These are phyloP conservation scores for Deakozyma indianensis DNA, from an alignment of 805 yeast genomes.

Conservation along the genomic window DNA sequence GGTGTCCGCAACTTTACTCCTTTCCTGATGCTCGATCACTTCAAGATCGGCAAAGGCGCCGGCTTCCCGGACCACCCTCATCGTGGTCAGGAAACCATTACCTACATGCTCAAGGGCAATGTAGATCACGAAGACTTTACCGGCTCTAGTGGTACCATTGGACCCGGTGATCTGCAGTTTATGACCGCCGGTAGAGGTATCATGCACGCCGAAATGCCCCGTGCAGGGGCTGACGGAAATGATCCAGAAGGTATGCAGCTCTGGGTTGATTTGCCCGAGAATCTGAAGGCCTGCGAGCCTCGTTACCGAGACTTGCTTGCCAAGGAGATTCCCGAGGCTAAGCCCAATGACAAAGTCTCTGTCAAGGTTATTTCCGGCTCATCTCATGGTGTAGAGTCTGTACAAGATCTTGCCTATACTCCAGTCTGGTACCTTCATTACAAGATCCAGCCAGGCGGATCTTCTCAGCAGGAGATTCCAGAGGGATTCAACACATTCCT, in stretches of 20 bases:
- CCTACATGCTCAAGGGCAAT: slow-evolving; percentile 47
- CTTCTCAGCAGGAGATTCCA: slow-evolving; percentile 45
- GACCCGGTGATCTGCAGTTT: slow-evolving; percentile 74
- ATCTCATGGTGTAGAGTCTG: slow-evolving; percentile 53
- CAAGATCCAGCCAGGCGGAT: slow-evolving; percentile 40
- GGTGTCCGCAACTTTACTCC: slow-evolving; percentile 66
- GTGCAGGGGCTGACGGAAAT: slow-evolving; percentile 14
- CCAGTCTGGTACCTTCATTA: slow-evolving; percentile 61
- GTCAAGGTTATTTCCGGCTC: slow-evolving; percentile 63
- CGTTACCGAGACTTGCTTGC: slow-evolving; percentile 61
- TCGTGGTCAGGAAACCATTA: slow-evolving; percentile 66
- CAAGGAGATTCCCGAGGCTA: slow-evolving; percentile 55
- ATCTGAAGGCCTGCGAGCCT: slow-evolving; percentile 49
- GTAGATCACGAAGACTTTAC: slow-evolving; percentile 77
- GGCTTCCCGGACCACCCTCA: slow-evolving; percentile 80
- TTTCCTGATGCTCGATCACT: slow-evolving; percentile 70
- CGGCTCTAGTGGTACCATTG: slow-evolving; percentile 58
- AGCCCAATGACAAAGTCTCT: slow-evolving; percentile 45
- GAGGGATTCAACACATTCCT: slow-evolving; percentile 54
- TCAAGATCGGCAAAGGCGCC: slow-evolving; percentile 38
- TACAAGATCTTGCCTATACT: slow-evolving; percentile 62
- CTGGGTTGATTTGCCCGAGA: slow-evolving; percentile 71
- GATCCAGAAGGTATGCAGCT: slow-evolving; percentile 60
- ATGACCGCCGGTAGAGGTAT: slow-evolving; percentile 88
- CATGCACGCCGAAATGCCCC: slow-evolving; percentile 67